Base-by-base conservation (phyloP, 1,284 basidiomycete genomes). In the Irpex lacteus region DNA sequence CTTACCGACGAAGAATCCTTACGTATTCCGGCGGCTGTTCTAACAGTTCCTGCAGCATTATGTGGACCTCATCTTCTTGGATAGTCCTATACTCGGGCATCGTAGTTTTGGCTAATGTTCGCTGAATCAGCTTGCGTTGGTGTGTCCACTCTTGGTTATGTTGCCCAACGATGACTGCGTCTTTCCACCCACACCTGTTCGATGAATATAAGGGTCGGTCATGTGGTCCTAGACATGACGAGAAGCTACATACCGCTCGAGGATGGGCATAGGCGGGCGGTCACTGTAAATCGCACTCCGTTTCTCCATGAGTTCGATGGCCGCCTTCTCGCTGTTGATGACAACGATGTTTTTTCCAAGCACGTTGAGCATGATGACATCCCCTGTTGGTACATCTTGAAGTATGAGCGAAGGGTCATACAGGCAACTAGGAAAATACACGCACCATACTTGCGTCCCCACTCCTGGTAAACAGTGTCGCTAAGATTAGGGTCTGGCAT, bases 261-360 rank as follows among this genome's bases (percentile, higher is more conserved):
- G 40, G 15, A 44, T 9, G 15, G 40, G 40, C 11, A 44, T 44
- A 44, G 40, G 40, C 40, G 40, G 40, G 8, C 40, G 40, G 15
- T 44, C 40, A 44, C 40, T 44, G 40, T 71, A 71, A 2, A 65
- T 63, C 1, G 66, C 47, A 3, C 69, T 70, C 7, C 70, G 66
- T 47, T 61, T 70, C 36, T 69, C 69, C 1, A 70, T 60, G 5
- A 71, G 63, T 13, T 70, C 69, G 1, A 50, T 56, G 0, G 49
- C 61, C 18, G 60, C 61, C 15, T 63, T 52, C 8, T 18, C 13
- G n/a, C 57, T 60, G 37, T 60, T 44, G 18, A 70, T 49, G 37
- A 65, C 60, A 7, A 62, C 37, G 21, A 67, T 37, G 34, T 58
- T 18, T 1, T 21, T 36, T 26, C 65, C 65, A 38, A 44, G 40